Base-by-base conservation (phyloP, 805 yeast genomes). In the Ogataea angusta region DNA sequence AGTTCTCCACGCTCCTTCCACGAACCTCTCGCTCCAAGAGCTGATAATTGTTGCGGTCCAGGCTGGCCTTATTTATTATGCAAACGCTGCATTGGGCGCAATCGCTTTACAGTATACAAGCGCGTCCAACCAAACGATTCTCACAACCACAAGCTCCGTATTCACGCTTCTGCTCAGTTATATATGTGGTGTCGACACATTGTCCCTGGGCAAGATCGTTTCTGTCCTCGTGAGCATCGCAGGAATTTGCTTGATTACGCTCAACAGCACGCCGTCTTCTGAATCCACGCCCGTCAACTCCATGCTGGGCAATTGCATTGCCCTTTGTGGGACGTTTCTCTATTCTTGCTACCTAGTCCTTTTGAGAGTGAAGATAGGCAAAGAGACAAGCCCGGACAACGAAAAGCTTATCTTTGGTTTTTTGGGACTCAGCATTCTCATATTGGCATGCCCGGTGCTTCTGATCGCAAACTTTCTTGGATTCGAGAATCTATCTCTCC, bases 51-150 rank as follows among this genome's bases (percentile, higher is more conserved):
- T 75, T 8, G 71, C 75, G 0, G 19, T 61, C 2, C 68, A 68
- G 39, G 60, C 72, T 0, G 56, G 77, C 4, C 30, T 66, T 2
- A 61, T 74, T 7, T 76, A 76, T 51, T 68, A 59, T 38, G 30
- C 55, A 4, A 71, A 67, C 51, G 72, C 73, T 41, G 48, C 64
- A 8, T 59, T 65, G 42, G 71, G 63, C 4, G 63, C 73, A 56
- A 38, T 59, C n/a, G 60, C 75, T 3, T 60, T 76, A 32, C 64
- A 64, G 45, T 76, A 64, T 49, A 76, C 82, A 0, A 67, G 76
- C 9, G 77, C 79, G 0, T 70, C 80, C 15, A 75, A 73, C 48
- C 75, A 69, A 48, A 71, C 80, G 0, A 71, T 75, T 8, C 52
- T 76, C 13, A 68, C 77, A 6, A 69, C 80, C 2, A 69, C 78